Conservation (phyloP, 768 basidiomycete species). For the Trametes cingulata region DNA sequence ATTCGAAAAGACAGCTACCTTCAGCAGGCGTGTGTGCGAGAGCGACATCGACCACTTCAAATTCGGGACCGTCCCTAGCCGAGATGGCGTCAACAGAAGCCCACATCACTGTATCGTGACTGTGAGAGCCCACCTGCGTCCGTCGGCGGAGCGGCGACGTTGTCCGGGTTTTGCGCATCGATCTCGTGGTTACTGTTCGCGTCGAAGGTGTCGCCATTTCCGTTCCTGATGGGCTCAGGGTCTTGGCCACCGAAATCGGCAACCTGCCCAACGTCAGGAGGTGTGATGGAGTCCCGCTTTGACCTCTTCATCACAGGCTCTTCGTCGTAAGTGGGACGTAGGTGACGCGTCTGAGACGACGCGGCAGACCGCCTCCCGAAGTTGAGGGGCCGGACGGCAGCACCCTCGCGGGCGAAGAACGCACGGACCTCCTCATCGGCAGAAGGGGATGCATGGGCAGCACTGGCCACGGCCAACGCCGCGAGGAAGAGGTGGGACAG, state of each 20-base stretch:
- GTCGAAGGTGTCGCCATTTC: slow-evolving; percentile 25
- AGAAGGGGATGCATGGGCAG: slow-evolving; percentile 2
- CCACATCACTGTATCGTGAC: neutral
- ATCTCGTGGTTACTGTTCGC: slow-evolving; percentile 26
- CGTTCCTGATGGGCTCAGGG: slow-evolving; percentile 26
- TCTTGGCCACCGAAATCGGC: slow-evolving; percentile 23
- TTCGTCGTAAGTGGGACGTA: slow-evolving; percentile 21
- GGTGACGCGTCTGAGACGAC: slow-evolving; percentile 22
- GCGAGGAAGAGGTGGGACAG: slow-evolving; percentile 13
- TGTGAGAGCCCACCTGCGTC: slow-evolving; percentile 22
- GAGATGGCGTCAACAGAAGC: slow-evolving; percentile 12
- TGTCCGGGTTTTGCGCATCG: slow-evolving; percentile 29
- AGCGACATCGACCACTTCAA: slow-evolving; percentile 31
- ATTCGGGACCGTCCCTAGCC: slow-evolving; percentile 28
- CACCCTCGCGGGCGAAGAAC: slow-evolving; percentile 16
- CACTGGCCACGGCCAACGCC: slow-evolving; percentile 8
- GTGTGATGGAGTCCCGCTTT: slow-evolving; percentile 25
- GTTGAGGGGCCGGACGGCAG: slow-evolving; percentile 16
- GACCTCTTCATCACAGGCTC: neutral
- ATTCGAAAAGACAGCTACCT: slow-evolving; percentile 13
- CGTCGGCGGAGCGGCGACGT: slow-evolving; percentile 26
- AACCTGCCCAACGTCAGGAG: slow-evolving; percentile 27
- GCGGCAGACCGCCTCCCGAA: slow-evolving; percentile 22
- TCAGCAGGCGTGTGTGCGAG: slow-evolving; percentile 29
- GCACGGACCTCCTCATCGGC: slow-evolving; percentile 10